Evolutionary conservation across 192 early-diverging fungal genomes (phyloP).

Genomic region (Backusella morwellensis): DNA sequence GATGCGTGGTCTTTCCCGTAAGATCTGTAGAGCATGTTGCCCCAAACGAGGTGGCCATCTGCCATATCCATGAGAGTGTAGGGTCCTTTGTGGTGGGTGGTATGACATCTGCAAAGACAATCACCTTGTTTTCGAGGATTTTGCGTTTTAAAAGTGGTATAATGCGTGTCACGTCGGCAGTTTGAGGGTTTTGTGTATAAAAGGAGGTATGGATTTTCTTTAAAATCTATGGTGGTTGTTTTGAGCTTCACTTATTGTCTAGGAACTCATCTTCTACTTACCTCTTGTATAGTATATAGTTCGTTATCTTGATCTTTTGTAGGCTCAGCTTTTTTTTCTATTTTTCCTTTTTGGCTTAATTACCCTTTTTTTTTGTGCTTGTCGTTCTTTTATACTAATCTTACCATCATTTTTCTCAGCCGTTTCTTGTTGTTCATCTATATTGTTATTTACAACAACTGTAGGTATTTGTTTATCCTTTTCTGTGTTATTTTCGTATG

Average conservation of each 20-base stretch:
- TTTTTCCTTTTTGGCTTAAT: not conserved
- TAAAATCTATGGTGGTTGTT: slow-evolving; percentile 46
- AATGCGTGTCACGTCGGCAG: slow-evolving; percentile 44
- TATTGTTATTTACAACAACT: not conserved
- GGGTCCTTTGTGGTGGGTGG: slow-evolving; percentile 57
- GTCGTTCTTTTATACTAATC: not conserved
- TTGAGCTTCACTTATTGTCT: not conserved
- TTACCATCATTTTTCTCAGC: not conserved
- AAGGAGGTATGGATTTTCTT: slow-evolving; percentile 65
- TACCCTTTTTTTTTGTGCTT: slow-evolving; percentile 1
- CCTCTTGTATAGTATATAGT: slow-evolving; percentile 46
- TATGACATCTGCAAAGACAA: slow-evolving; percentile 86
- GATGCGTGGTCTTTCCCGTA: slow-evolving; percentile 70
- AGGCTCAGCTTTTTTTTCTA: slow-evolving; percentile 2
- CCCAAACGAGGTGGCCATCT: slow-evolving; percentile 77
- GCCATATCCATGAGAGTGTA: slow-evolving; percentile 77
- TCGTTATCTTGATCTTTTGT: slow-evolving; percentile 61
- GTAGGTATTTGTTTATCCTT: not conserved
- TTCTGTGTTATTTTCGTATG: not conserved
- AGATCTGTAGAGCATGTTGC: slow-evolving; percentile 70
- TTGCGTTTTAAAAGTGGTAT: slow-evolving; percentile 57
- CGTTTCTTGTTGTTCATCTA: not conserved
- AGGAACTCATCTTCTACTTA: not conserved
- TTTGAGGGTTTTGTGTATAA: slow-evolving; percentile 38
- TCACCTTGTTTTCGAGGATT: slow-evolving; percentile 62